A percentile compares a stretch with the other conserved stretches of the same genome.
Evolutionary conservation across 306 rosid genomes (phyloP).

Genomic region (Ormosia semicastrata): DNA sequence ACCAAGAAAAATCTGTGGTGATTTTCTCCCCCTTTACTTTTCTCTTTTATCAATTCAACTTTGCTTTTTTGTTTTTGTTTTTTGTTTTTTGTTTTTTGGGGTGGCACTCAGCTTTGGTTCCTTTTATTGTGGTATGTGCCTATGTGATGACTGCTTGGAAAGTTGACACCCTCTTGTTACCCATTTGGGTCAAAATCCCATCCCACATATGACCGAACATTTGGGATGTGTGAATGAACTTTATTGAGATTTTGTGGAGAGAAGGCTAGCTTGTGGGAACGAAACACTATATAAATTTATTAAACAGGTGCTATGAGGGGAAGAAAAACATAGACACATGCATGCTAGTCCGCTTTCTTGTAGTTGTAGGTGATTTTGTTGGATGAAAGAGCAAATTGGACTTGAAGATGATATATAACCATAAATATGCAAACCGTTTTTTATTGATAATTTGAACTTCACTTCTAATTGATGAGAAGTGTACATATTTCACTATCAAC

Average conservation of each 20-base stretch:
- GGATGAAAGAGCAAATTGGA: background rate
- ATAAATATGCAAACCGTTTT: background rate
- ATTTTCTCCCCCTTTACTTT: background rate
- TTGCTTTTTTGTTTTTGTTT: background rate
- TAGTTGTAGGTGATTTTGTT: background rate
- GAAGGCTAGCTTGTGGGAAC: background rate
- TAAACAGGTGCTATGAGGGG: background rate
- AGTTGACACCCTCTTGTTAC: background rate
- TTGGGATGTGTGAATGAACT: conserved; percentile 19
- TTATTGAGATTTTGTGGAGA: conserved; percentile 10
- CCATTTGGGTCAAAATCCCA: conserved; percentile 7
- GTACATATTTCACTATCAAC: too few relatives aligned
- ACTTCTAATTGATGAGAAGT: background rate
- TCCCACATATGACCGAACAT: conserved; percentile 26
- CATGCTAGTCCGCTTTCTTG: conserved; percentile 16
- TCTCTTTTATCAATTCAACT: background rate
- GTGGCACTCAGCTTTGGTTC: background rate
- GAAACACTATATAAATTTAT: background rate
- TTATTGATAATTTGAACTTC: background rate
- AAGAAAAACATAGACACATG: conserved; percentile 13
- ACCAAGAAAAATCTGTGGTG: background rate
- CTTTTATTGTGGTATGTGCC: background rate
- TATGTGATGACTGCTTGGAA: background rate
- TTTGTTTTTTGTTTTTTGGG: background rate
- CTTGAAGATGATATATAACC: background rate